These are phyloP conservation scores for Monilinia fructigena DNA, from an alignment of 2,329 filamentous ascomycete species.

Conservation along the genomic window DNA sequence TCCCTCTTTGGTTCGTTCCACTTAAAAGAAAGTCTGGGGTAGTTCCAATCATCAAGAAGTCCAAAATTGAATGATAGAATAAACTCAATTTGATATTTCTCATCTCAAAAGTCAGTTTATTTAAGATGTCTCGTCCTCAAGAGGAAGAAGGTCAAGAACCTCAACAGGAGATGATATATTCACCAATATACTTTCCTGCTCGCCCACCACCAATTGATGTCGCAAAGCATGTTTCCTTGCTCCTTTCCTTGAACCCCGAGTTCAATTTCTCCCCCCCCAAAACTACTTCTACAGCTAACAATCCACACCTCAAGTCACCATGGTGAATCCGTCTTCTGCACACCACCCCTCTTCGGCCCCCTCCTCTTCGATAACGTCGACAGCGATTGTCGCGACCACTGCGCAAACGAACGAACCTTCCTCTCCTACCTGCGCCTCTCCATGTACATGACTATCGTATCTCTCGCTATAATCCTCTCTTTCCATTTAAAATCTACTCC, in stretches of 20 bases:
- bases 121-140: background rate
- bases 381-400: conserved; percentile 60
- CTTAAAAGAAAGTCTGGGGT: conserved; percentile 2
- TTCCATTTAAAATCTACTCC: conserved; percentile 84
- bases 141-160: background rate
- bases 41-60: background rate
- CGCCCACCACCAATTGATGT: conserved; percentile 13
- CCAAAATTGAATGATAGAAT: background rate
- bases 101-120: background rate
- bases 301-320: conserved; percentile 25
- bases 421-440: conserved; percentile 87
- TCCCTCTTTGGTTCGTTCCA: background rate
- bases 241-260: background rate
- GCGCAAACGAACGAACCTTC: conserved; percentile 61
- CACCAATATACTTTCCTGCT: conserved; percentile 12
- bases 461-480: conserved; percentile 85
- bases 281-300: background rate
- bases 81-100: too few species aligned
- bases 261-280: background rate
- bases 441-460: conserved; percentile 87
- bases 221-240: background rate
- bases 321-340: conserved; percentile 32
- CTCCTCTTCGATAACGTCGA: conserved; percentile 66
- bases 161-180: conserved; percentile 11
- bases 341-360: conserved; percentile 46